These are phyloP conservation scores for Solanum tacnaense DNA, from an alignment of 257 asterid genomes.

Conservation along the genomic window DNA sequence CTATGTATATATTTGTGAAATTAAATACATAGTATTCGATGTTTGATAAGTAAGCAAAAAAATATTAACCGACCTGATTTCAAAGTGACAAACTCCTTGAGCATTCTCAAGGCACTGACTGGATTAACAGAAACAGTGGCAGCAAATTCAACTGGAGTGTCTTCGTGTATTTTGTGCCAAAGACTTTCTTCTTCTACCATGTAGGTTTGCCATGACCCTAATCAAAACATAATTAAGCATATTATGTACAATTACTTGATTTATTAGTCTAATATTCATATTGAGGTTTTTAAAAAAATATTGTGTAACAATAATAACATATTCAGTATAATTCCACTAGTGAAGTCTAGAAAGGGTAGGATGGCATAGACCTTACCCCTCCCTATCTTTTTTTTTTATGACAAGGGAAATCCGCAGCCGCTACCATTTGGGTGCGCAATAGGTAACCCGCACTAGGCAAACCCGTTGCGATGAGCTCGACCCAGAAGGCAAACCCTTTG, in stretches of 20 bases:
- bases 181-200: slow-evolving; percentile 60
- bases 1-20: slow-evolving; percentile 10
- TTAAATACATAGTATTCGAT: neutral
- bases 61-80: slow-evolving; percentile 31
- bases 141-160: slow-evolving; percentile 71
- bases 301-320: neutral
- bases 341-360: neutral
- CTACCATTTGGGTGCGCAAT: no score
- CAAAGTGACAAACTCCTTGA: slow-evolving; percentile 70
- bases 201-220: slow-evolving; percentile 94
- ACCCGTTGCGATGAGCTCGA: no score
- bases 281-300: neutral
- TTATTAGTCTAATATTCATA: neutral
- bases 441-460: no score
- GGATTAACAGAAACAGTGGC: slow-evolving; percentile 84
- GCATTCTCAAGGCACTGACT: slow-evolving; percentile 83
- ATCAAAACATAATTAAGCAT: neutral
- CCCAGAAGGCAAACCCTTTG: no score
- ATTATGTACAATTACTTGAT: neutral
- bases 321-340: no score
- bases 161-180: slow-evolving; percentile 74
- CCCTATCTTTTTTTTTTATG: no score
- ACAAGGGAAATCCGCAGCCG: no score
- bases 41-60: neutral
- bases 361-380: neutral